Evolutionary conservation across 352 stramenopile species (phyloP), one percentile per base, ranked within the genome.

Genomic region (Aphanomyces astaci): DNA sequence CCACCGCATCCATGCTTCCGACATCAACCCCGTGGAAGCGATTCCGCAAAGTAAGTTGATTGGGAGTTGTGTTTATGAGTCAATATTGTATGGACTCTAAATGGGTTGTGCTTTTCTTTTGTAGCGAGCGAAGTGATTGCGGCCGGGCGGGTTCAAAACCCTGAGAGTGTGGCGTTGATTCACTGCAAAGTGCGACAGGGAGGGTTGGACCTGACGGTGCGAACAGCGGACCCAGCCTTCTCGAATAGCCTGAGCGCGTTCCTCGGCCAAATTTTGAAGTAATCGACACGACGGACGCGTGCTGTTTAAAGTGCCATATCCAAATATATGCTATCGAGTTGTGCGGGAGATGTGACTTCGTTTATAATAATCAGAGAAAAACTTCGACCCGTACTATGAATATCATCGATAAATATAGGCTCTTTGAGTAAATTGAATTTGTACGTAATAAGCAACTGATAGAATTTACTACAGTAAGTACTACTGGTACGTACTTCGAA

Each of bases 111-210:
- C 24, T 4, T 59, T 45, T 3, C 49, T 71, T 31, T 62, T 56
- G n/a, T 54, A 93, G 86, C 87, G 13, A 95, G 92, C 73, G 87
- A 95, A 78, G 87, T 86, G 49, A 95, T 95, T 70, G 84, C 87
- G 25, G 79, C 85, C 39, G 87, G 78, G 17, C 85, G 87, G 36
- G 68, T 95, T 25, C 75, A 75, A 40, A 90, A 90, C 75, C 91
- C 87, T 57, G 85, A 95, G 64, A 81, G 89, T 60, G 82, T 94
- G 11, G 82, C 78, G 65, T 73, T 95, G 71, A 88, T 95, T 70
- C 87, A 95, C 75, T 78, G 89, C 51, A 95, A 95, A 73, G 75
- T 95, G 64, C 87, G 87, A 55, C 90, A 72, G 33, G 85, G 81
- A 25, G 87, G 84, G 30, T 94, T 94, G 62, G 85, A 95, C 63